A percentile compares a stretch with the other conserved stretches of the same genome.
These are phyloP conservation scores for Aspergillus floridensis DNA, from an alignment of 2,329 filamentous ascomycete species.

Conservation along the genomic window DNA sequence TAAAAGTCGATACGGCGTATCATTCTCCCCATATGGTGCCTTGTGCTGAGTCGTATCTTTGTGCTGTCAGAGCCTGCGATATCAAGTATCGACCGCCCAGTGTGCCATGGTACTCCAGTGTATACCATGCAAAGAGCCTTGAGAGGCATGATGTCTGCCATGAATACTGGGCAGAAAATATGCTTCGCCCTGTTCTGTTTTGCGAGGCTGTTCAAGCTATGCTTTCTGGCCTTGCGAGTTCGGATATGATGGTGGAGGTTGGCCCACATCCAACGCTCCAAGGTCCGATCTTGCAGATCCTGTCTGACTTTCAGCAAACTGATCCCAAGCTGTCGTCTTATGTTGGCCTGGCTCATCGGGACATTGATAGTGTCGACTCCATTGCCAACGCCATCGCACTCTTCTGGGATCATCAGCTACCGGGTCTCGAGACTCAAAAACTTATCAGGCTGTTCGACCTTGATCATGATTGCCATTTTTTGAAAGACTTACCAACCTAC, in stretches of 20 bases:
- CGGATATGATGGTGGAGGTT: conserved; percentile 19
- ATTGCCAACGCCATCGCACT: conserved; percentile 11
- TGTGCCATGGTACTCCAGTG: conserved; percentile 31
- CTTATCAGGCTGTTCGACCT: background rate
- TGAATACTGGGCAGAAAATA: conserved; percentile 38
- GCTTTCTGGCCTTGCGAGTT: conserved; percentile 31
- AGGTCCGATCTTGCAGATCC: conserved; percentile 20
- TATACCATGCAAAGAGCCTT: conserved; percentile 28
- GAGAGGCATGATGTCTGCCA: conserved; percentile 19
- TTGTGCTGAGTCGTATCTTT: conserved; percentile 31
- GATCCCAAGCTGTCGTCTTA: background rate
- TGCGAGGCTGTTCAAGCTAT: conserved; percentile 20
- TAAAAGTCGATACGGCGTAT: conserved; percentile 47
- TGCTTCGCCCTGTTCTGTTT: conserved; percentile 36
- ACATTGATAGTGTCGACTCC: conserved; percentile 15
- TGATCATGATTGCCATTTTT: background rate
- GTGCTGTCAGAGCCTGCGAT: conserved; percentile 14
- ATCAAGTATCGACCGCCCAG: background rate
- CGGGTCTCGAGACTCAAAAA: background rate
- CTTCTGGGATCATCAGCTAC: conserved; percentile 5
- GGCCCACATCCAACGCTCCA: conserved; percentile 27
- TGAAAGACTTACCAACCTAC: conserved; percentile 1
- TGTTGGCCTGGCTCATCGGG: background rate
- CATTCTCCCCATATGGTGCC: conserved; percentile 46
- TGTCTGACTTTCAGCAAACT: background rate